Evolutionary conservation across 1,284 basidiomycete genomes (phyloP).

Genomic region (Ustilago curta): DNA sequence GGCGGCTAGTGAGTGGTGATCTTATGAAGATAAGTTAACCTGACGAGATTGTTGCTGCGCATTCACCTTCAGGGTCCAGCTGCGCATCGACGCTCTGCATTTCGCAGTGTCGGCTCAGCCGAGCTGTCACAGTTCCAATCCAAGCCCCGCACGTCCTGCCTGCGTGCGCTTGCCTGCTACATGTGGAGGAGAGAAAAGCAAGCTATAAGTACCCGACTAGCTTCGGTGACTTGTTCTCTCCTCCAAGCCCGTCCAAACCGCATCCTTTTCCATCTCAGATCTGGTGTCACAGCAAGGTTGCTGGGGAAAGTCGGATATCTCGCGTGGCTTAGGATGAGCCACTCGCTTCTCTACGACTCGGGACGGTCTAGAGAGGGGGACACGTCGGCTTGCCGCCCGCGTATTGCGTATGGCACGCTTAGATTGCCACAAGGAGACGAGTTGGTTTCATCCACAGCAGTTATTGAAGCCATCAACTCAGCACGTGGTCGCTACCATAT

Average conservation of each 20-base stretch:
- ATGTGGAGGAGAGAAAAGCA: no score
- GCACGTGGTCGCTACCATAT: slow-evolving; percentile 21
- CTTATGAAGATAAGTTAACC: slow-evolving; percentile 4
- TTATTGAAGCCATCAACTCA: neutral
- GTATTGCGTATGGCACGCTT: slow-evolving; percentile 24
- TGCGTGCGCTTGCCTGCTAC: no score
- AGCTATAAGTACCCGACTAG: no score
- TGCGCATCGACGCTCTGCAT: neutral
- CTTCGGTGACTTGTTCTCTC: no score
- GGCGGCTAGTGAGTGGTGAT: slow-evolving; percentile 9
- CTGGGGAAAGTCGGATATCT: neutral
- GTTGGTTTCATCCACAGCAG: slow-evolving; percentile 1
- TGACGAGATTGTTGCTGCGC: neutral
- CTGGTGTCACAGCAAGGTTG: no score
- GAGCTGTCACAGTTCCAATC: slow-evolving; percentile 12
- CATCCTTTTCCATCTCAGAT: no score
- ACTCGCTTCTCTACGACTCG: slow-evolving; percentile 6
- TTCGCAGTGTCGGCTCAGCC: slow-evolving; percentile 12
- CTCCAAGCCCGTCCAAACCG: no score
- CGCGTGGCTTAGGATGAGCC: no score
- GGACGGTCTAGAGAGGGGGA: slow-evolving; percentile 16
- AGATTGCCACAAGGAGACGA: slow-evolving; percentile 15
- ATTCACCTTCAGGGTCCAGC: slow-evolving; percentile 23
- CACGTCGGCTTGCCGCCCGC: neutral
- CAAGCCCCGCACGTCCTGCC: neutral